A percentile compares a stretch with the other conserved stretches of the same genome.
phyloP scores from a whole-genome alignment of 176 grass and related monocot species.

The Oropetium thomaeum region DNA sequence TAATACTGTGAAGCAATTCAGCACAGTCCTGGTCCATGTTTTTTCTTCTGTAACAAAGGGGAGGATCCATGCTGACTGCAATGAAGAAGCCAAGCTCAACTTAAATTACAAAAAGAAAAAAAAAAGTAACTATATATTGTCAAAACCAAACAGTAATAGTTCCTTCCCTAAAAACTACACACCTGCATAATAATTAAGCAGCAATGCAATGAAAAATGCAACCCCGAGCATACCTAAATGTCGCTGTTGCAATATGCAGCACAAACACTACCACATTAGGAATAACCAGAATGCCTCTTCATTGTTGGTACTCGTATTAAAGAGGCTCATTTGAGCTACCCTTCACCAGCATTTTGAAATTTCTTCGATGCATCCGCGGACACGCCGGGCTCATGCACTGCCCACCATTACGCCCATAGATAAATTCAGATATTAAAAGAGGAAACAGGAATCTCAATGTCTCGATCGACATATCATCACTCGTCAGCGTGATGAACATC shows the following conservation, averaged over 20 bases:
- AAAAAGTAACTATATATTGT: too few species aligned
- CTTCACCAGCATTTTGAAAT: not conserved
- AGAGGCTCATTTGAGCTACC: not conserved
- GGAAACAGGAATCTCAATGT: not conserved
- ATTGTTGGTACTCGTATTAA: not conserved
- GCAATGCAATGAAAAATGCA: not conserved
- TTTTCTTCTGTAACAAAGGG: not conserved
- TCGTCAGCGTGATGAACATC: not conserved
- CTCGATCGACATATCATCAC: not conserved
- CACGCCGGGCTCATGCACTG: not conserved
- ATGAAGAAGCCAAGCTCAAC: not conserved
- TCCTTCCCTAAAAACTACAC: not conserved
- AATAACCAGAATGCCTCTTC: not conserved
- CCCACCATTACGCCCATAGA: not conserved
- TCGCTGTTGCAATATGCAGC: not conserved
- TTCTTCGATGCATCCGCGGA: not conserved
- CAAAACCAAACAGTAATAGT: slow-evolving; percentile 40
- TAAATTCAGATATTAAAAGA: not conserved
- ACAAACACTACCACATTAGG: not conserved
- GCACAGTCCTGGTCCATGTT: not conserved
- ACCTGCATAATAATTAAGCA: not conserved
- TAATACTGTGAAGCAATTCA: not conserved
- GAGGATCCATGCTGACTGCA: not conserved
- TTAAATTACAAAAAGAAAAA: not conserved
- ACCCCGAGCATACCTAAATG: not conserved